Base-by-base conservation (phyloP, 768 basidiomycete species). In the Phanerodontia chrysosporium region DNA sequence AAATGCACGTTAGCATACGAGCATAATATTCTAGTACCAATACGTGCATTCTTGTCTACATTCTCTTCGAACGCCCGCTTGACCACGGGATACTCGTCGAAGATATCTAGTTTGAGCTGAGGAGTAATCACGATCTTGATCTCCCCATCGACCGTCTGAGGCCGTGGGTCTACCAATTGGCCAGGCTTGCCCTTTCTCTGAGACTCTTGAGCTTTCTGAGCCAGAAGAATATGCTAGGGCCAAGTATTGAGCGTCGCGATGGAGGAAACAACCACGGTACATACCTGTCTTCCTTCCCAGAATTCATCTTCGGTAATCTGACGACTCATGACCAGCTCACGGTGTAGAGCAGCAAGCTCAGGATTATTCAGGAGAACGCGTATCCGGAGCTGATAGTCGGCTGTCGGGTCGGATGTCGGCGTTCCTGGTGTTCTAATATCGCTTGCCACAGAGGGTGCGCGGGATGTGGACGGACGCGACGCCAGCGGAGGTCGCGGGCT, bases 41-140 rank as follows among this genome's bases (percentile, higher is more conserved):
- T 21, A 39, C 35, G 21, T 76, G 89, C 95, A 79, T 90, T 89
- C 63, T 74, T 82, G 2, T 96, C 95, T 0, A 98, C 95, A 64
- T 95, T 95, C 68, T 96, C 95, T 60, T 77, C 87, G 67, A 97
- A 96, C 0, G 95, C 96, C 71, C 85, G 90, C 42, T 89, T 87
- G 13, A 98, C 93, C 30, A 97, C 89, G 1, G 97, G 95, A 69
- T 95, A 98, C 75, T 97, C 95, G 63, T 98, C 95, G 66, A 99
- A 99, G 51, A 98, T 94, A 67, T 98, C 96, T 66, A 92, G 86
- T 32, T 96, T 90, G 46, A 98, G 80, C 72, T 95, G 92, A 16
- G 90, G 90, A 2, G 94, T 95, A 49, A 96, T 88, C 62, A 88
- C 83, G 62, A 95, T 92, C 72, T 92, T 95, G 68, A 90, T 82